Percentiles rank a stretch among this genome's conserved stretches.
phyloP scores from a whole-genome alignment of 306 rosid genomes.

The Boehmeria nivea region DNA sequence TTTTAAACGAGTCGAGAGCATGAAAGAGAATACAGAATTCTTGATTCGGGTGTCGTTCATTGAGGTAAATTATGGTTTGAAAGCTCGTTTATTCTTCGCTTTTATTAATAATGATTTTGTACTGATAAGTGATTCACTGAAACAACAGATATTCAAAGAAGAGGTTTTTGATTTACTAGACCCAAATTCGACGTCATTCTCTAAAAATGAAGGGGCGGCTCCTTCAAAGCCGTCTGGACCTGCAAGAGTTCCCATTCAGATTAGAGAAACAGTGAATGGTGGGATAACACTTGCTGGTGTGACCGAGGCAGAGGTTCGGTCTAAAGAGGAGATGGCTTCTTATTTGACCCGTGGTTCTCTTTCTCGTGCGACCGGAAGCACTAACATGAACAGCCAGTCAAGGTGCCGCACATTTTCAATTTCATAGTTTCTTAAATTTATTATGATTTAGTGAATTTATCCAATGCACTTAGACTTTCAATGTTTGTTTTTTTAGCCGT shows the following conservation, averaged over 20 bases:
- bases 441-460: neutral
- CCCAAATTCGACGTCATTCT: conserved; percentile 29
- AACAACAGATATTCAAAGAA: conserved; percentile 77
- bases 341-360: conserved; percentile 65
- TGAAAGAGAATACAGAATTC: conserved; percentile 47
- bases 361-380: conserved; percentile 85
- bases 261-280: conserved; percentile 74
- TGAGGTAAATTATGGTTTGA: conserved; percentile 46
- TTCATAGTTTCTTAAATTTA: neutral
- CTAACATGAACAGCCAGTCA: conserved; percentile 91
- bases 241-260: conserved; percentile 74
- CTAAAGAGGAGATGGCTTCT: conserved; percentile 79
- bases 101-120: neutral
- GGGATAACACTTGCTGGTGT: conserved; percentile 93
- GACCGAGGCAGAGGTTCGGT: conserved; percentile 68
- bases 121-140: conserved; percentile 8
- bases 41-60: conserved; percentile 80
- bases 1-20: conserved; percentile 40
- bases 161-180: conserved; percentile 89
- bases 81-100: neutral
- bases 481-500: conserved; percentile 39
- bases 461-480: neutral
- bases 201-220: conserved; percentile 45
- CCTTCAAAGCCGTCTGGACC: conserved; percentile 38
- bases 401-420: conserved; percentile 37